Evolutionary conservation across 345 rosid species (phyloP).

Genomic region (Punica granatum): DNA sequence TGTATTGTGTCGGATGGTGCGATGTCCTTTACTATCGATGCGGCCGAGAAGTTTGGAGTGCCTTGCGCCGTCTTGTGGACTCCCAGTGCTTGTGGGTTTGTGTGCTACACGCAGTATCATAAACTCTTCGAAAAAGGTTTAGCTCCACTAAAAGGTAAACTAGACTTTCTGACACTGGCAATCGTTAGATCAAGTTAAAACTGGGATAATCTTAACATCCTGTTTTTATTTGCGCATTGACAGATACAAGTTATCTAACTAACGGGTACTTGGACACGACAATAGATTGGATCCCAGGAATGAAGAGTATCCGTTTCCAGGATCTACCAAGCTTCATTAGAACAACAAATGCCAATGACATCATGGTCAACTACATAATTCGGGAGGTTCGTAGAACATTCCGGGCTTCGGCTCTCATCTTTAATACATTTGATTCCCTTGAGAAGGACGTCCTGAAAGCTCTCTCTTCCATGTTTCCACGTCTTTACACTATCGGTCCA

Average conservation of each 20-base stretch:
- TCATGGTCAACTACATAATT: neutral
- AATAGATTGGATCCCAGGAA: conserved; percentile 13
- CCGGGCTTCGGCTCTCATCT: conserved; percentile 1
- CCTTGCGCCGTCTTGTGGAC: conserved; percentile 9
- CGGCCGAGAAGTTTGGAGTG: conserved; percentile 4
- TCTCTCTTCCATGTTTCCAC: conserved; percentile 3
- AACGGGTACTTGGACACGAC: conserved; percentile 9
- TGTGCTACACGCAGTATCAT: conserved; percentile 3
- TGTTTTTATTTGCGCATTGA: neutral
- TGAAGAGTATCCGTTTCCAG: conserved; percentile 4
- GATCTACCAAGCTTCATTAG: conserved; percentile 11
- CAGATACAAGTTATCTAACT: conserved; percentile 8
- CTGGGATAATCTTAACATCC: neutral
- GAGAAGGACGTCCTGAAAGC: conserved; percentile 9
- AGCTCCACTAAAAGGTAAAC: conserved; percentile 10
- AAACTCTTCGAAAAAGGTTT: conserved; percentile 3
- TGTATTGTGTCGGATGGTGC: conserved; percentile 9
- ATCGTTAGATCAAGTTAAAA: neutral
- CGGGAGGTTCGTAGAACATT: neutral
- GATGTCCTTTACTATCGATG: conserved; percentile 5
- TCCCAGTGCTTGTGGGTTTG: neutral
- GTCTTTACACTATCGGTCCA: conserved; percentile 7
- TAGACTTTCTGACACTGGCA: neutral
- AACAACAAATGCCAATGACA: conserved; percentile 2
- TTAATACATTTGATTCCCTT: conserved; percentile 9